These are phyloP conservation scores for Pseudozyma thailandica DNA, from an alignment of 1,284 basidiomycete genomes.

Conservation along the genomic window DNA sequence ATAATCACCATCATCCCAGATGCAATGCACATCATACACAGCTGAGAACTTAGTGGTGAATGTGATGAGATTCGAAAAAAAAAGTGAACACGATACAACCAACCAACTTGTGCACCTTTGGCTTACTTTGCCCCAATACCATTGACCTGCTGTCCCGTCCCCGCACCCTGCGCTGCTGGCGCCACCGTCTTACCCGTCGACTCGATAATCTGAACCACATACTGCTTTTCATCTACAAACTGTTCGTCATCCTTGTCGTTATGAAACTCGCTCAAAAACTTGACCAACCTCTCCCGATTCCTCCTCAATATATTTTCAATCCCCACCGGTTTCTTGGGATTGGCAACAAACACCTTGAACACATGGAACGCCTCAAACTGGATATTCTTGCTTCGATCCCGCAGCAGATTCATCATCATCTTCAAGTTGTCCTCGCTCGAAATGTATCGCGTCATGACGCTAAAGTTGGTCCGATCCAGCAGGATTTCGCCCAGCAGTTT, in stretches of 20 bases:
- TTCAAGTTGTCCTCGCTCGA: constrained; percentile 85
- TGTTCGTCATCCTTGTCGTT: constrained; percentile 85
- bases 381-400: constrained; percentile 98
- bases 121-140: background rate
- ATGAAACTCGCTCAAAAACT: constrained; percentile 91
- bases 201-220: constrained; percentile 66
- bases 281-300: constrained; percentile 92
- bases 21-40: constrained; percentile 1
- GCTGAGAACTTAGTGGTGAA: background rate
- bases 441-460: constrained; percentile 98
- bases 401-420: constrained; percentile 99
- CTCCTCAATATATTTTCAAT: constrained; percentile 89
- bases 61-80: background rate
- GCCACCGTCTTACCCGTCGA: constrained; percentile 25
- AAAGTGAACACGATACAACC: background rate
- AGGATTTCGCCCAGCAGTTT: constrained; percentile 98
- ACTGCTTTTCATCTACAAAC: constrained; percentile 67
- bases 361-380: constrained; percentile 99
- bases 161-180: constrained; percentile 4
- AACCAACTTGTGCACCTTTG: no score
- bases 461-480: constrained; percentile 96
- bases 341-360: constrained; percentile 99
- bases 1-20: background rate
- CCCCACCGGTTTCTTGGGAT: constrained; percentile 96
- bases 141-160: constrained; percentile 2